A percentile compares a stretch with the other conserved stretches of the same genome.
These are phyloP conservation scores for Alternaria gaisen DNA, from an alignment of 2,329 filamentous ascomycete genomes.

Conservation along the genomic window DNA sequence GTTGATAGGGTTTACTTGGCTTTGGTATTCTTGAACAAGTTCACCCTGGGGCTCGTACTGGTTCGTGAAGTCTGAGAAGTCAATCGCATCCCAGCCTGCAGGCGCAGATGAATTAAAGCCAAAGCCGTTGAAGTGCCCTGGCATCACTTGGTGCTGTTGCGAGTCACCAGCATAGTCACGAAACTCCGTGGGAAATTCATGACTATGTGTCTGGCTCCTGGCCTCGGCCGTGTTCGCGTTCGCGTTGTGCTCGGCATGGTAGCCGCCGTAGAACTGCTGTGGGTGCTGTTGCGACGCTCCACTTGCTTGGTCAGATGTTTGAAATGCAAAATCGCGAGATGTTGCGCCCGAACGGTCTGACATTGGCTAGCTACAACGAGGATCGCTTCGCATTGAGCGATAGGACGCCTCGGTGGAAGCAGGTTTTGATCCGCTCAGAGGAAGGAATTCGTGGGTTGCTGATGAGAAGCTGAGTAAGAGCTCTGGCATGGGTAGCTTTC, in stretches of 20 bases:
- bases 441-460: conserved; percentile 2
- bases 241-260: conserved; percentile 38
- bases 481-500: conserved; percentile 9
- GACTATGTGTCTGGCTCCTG: conserved; percentile 24
- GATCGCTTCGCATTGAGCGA: conserved; percentile 24
- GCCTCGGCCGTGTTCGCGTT: conserved; percentile 35
- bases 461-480: conserved; percentile 17
- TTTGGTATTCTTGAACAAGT: conserved; percentile 50
- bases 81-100: conserved; percentile 48
- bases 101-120: conserved; percentile 37
- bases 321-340: conserved; percentile 43
- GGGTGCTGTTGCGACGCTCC: conserved; percentile 29
- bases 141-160: conserved; percentile 29
- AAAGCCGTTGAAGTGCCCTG: conserved; percentile 28
- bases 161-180: conserved; percentile 21
- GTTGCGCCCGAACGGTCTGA: conserved; percentile 36
- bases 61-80: conserved; percentile 44
- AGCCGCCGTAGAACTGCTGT: conserved; percentile 31
- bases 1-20: conserved; percentile 36
- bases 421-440: not conserved
- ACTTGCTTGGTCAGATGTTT: conserved; percentile 46
- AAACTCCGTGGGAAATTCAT: conserved; percentile 31
- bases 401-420: conserved; percentile 5
- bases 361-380: conserved; percentile 37
- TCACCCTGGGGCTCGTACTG: conserved; percentile 59